A percentile compares a stretch with the other conserved stretches of the same genome.
Evolutionary conservation across 2,329 filamentous ascomycete species (phyloP).

Genomic region (Scopulariopsis brevicaulis): DNA sequence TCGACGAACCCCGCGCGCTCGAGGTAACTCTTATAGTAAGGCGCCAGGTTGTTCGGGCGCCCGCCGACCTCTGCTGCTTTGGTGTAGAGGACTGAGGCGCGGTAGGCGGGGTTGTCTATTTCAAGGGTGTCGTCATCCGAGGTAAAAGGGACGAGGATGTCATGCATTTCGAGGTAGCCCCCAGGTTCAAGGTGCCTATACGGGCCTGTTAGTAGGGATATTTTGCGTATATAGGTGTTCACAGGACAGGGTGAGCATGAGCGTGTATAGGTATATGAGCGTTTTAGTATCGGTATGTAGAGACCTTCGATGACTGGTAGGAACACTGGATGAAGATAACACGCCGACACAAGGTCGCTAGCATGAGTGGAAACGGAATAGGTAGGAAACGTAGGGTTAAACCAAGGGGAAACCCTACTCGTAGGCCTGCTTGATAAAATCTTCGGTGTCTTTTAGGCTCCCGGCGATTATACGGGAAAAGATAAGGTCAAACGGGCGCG

Average conservation of each 20-base stretch:
- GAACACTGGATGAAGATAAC: no score
- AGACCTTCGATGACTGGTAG: no score
- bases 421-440: constrained; percentile 22
- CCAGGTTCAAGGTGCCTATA: constrained; percentile 9
- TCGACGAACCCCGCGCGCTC: neutral
- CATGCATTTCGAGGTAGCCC: constrained; percentile 13
- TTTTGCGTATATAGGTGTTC: no score
- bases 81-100: constrained; percentile 12
- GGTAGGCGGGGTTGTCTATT: neutral
- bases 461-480: constrained; percentile 21
- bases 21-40: constrained; percentile 18
- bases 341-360: no score
- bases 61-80: constrained; percentile 22
- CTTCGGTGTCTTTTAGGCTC: constrained; percentile 15
- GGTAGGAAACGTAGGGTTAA: no score
- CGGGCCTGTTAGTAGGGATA: no score
- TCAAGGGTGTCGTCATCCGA: constrained; percentile 10
- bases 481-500: constrained; percentile 12
- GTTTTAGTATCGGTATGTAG: neutral
- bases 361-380: no score
- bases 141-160: constrained; percentile 8
- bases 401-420: constrained; percentile 9
- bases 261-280: no score
- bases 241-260: no score
- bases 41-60: constrained; percentile 23